These are phyloP conservation scores for Tremella yokohamensis DNA, from an alignment of 768 basidiomycete species.

Conservation along the genomic window DNA sequence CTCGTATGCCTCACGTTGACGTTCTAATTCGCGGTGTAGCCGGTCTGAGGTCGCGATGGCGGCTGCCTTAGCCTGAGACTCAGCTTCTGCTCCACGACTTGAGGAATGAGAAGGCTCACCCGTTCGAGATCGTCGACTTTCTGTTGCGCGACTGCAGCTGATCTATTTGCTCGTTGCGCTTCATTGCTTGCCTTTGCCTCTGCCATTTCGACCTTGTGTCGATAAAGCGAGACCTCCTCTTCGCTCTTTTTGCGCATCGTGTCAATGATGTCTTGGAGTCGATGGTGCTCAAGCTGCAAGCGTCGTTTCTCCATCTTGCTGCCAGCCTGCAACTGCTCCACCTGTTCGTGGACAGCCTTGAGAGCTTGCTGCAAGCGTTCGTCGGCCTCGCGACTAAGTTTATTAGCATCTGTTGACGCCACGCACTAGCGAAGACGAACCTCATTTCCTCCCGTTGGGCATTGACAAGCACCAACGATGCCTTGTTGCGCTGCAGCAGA, in stretches of 20 bases:
- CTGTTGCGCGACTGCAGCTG: too few relatives aligned
- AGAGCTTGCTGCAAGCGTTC: conserved; percentile 27
- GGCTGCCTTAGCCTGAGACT: too few relatives aligned
- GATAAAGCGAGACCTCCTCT: conserved; percentile 10
- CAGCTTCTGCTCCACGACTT: too few relatives aligned
- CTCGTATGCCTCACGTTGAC: too few relatives aligned
- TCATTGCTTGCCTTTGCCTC: neutral
- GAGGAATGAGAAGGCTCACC: too few relatives aligned
- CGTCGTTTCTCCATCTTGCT: conserved; percentile 22
- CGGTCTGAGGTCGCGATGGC: too few relatives aligned
- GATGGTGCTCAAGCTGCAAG: conserved; percentile 25
- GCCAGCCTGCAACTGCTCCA: conserved; percentile 31
- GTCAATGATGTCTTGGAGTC: conserved; percentile 24
- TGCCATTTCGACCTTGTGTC: neutral
- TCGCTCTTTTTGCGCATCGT: conserved; percentile 23
- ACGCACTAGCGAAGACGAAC: conserved; percentile 16
- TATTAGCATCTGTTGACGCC: conserved; percentile 4
- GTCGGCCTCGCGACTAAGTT: conserved; percentile 18
- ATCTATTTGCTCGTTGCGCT: too few relatives aligned
- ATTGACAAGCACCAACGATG: conserved; percentile 30
- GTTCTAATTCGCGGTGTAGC: too few relatives aligned
- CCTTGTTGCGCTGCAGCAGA: conserved; percentile 33
- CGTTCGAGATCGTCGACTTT: too few relatives aligned
- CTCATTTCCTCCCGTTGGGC: conserved; percentile 27
- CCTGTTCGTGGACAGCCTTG: conserved; percentile 26